Percentiles rank a stretch among this genome's conserved stretches.
Conservation (phyloP, 495 filamentous ascomycete genomes). For the Hypoxylon crocopeplum region DNA sequence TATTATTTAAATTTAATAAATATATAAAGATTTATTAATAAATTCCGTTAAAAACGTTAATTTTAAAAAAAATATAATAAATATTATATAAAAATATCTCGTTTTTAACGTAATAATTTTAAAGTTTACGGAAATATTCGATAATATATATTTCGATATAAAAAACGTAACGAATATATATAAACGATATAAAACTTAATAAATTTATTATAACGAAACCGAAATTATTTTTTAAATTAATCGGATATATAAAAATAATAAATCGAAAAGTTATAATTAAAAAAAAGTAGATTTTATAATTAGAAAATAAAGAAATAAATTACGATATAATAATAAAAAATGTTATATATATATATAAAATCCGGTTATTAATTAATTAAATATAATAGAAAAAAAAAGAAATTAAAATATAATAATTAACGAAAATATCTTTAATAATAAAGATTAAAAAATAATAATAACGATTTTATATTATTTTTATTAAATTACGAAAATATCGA, state of each 20-base stretch:
- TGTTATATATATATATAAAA: not conserved
- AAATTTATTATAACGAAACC: not conserved
- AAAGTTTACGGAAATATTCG: not conserved
- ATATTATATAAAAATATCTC: not conserved
- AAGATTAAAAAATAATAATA: not conserved
- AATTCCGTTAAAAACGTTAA: no score
- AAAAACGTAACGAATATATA: no score
- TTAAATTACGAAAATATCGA: not conserved
- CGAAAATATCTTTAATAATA: no score
- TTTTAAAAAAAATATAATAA: not conserved
- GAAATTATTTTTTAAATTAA: not conserved
- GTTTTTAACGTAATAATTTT: not conserved
- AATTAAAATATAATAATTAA: not conserved
- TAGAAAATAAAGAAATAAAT: not conserved
- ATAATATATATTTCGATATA: no score
- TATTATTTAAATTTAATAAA: no score
- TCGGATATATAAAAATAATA: not conserved
- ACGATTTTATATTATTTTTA: not conserved
- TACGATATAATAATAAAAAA: not conserved
- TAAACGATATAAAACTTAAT: no score
- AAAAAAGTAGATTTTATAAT: not conserved
- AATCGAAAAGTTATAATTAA: not conserved
- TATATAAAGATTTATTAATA: no score
- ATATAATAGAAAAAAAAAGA: not conserved
- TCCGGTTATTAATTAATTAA: not conserved